phyloP scores from a whole-genome alignment of 805 yeast genomes.

The Priceomyces haplophilus region DNA sequence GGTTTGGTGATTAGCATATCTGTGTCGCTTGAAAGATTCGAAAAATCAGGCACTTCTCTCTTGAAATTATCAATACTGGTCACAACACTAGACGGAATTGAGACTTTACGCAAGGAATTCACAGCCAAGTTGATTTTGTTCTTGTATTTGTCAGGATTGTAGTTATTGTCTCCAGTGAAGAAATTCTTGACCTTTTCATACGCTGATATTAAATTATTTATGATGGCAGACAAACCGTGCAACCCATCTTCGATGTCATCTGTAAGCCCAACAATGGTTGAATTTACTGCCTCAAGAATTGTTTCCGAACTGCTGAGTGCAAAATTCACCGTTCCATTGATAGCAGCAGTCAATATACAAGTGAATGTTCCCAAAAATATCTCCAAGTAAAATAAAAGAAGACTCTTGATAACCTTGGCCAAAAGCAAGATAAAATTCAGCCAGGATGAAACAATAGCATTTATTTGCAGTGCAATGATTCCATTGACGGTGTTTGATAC shows the following conservation, averaged over 20 bases:
- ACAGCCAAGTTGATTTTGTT: constrained; percentile 58
- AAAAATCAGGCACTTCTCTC: constrained; percentile 61
- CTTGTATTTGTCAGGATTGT: constrained; percentile 31
- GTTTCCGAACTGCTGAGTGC: constrained; percentile 72
- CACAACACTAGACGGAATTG: constrained; percentile 66
- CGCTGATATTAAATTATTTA: constrained; percentile 54
- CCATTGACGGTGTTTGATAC: constrained; percentile 53
- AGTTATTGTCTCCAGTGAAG: constrained; percentile 37
- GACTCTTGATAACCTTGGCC: constrained; percentile 54
- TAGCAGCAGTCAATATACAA: constrained; percentile 72
- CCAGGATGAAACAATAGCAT: constrained; percentile 47
- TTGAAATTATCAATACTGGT: constrained; percentile 50
- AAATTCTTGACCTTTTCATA: constrained; percentile 53
- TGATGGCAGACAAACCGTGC: constrained; percentile 51
- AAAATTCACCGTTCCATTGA: constrained; percentile 67
- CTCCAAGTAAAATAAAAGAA: constrained; percentile 65
- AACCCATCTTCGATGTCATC: constrained; percentile 66
- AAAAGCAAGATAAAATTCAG: constrained; percentile 42
- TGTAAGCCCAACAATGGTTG: constrained; percentile 52
- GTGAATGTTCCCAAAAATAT: constrained; percentile 82
- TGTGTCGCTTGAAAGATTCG: constrained; percentile 58
- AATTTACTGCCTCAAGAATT: constrained; percentile 58
- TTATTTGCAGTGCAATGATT: constrained; percentile 46
- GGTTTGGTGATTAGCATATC: constrained; percentile 55
- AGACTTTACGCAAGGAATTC: constrained; percentile 49